Evolutionary conservation across 345 rosid species (phyloP), one percentile per base, ranked within the genome.

Genomic region (Adansonia digitata): DNA sequence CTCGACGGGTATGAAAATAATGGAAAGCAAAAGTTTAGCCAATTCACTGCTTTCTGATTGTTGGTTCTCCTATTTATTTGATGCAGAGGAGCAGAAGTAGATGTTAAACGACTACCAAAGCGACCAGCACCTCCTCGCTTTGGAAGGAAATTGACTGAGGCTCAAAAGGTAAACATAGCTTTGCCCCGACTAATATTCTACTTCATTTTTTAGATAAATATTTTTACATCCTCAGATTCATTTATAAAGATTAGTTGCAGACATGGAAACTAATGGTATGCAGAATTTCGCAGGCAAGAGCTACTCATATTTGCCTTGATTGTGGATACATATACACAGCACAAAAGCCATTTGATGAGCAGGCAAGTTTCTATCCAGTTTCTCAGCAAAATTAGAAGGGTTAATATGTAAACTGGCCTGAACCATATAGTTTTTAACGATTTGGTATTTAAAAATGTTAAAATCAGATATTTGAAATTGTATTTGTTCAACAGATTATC

Each of bases 101-200:
- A 94, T 81, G 97, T 94, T 55, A 94, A 89, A 83, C 81, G 90
- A 69, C 87, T 94, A 27, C 74, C 92, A 4, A 94, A 94, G 85
- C 92, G 98, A 73, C 98, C 98, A 1, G 94, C 97, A 74, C 98
- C 98, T 74, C 97, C 98, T 0, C 94, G 97, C 55, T 92, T 94
- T 46, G 98, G 98, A 67, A 89, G 93, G 79, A 94, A 94, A 85
- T 79, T 94, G 79, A 87, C 97, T 0, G 97, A 94, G 34, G 82
- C 92, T 82, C 98, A 94, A 57, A 57, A 57, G 62, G 62, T 8
- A 57, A 57, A 57, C 35, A 57, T 57, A 57, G 7, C 61, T 56
- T 56, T 56, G 20, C n/a, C 64, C n/a, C 26, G 27, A 69, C 22
- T 48, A 69, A 49, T 7, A 48, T 31, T n/a, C 12, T 52, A 51